Evolutionary conservation across 768 basidiomycete genomes (phyloP), one percentile per base, ranked within the genome.

Genomic region (Suillus weaverae): DNA sequence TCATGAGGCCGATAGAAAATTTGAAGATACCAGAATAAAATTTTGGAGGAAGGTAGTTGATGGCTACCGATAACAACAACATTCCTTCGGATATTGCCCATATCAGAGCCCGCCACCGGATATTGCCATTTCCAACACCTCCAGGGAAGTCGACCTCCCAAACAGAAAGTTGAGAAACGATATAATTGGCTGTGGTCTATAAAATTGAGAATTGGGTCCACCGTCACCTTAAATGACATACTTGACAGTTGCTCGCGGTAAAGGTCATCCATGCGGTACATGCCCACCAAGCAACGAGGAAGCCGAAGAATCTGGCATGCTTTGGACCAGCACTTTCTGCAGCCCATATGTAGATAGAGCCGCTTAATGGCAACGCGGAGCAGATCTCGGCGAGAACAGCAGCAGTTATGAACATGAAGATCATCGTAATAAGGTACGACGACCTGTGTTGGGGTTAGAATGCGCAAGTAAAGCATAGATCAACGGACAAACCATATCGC

Each of bases 191-290:
- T 2, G 94, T 89, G 3, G 90, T 90, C 91, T 95, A 72, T 33
- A 48, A 30, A 48, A 61, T 38, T 63, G 10, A 64, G 22, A 39
- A 39, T 30, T 18, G 33, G 13, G 59, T 64, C n/a, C 32, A 41
- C 9, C 18, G 11, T 35, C 7, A 18, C 30, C 43, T 64, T 35
- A 32, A 51, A 56, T 55, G 1, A 65, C 84, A 41, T 53, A 90
- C 94, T 80, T 95, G 93, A 64, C 91, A 94, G 72, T 94, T 95
- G 33, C 90, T 86, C 10, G 95, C 95, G 46, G 88, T 83, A 70
- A 95, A 97, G 0, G 95, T 96, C 86, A 94, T 94, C 95, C 95
- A 97, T n/a, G 94, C 95, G 1, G 94, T 95, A 64, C 89, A 89
- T 16, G 92, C 83, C 94, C 94, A 97, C 91, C 92, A 97, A 36